Conservation (phyloP, 2,329 filamentous ascomycete genomes). For the Aphanoascus verrucosus region DNA sequence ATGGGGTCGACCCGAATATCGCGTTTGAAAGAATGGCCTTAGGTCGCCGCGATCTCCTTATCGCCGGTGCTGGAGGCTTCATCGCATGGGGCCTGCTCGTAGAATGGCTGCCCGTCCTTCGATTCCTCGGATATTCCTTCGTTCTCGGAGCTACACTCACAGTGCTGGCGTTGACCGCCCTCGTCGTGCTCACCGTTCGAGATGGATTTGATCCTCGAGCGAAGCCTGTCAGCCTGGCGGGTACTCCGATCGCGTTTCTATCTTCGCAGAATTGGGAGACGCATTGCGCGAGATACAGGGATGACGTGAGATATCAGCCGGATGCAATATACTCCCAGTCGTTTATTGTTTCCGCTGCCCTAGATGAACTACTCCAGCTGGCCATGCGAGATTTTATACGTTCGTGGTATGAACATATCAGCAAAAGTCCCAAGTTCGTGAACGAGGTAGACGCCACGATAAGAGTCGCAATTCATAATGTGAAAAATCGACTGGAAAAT, state of each 20-base stretch:
- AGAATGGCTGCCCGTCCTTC: constrained; percentile 70
- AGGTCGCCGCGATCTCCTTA: constrained; percentile 34
- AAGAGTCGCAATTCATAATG: constrained; percentile 57
- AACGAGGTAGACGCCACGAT: constrained; percentile 78
- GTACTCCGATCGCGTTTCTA: constrained; percentile 46
- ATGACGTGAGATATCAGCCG: constrained; percentile 56
- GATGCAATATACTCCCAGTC: constrained; percentile 64
- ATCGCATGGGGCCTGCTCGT: constrained; percentile 80
- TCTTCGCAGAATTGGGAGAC: constrained; percentile 54
- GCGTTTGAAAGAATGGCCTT: constrained; percentile 37
- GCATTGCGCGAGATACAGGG: constrained; percentile 57
- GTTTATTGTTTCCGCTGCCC: constrained; percentile 62
- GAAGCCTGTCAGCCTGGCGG: constrained; percentile 27
- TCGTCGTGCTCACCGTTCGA: constrained; percentile 49
- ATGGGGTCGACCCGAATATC: constrained; percentile 35
- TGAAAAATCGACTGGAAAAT: constrained; percentile 61
- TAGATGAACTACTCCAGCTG: constrained; percentile 68
- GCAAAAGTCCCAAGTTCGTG: constrained; percentile 64
- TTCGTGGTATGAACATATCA: constrained; percentile 83
- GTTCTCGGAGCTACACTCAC: constrained; percentile 53
- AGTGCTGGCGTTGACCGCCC: constrained; percentile 44
- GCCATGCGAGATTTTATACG: constrained; percentile 74
- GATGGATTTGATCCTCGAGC: constrained; percentile 34
- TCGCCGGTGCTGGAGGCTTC: constrained; percentile 41
- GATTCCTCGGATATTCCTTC: constrained; percentile 79